Evolutionary conservation across 306 rosid genomes (phyloP), one percentile per base, ranked within the genome.

Genomic region (Citrullus amarus): DNA sequence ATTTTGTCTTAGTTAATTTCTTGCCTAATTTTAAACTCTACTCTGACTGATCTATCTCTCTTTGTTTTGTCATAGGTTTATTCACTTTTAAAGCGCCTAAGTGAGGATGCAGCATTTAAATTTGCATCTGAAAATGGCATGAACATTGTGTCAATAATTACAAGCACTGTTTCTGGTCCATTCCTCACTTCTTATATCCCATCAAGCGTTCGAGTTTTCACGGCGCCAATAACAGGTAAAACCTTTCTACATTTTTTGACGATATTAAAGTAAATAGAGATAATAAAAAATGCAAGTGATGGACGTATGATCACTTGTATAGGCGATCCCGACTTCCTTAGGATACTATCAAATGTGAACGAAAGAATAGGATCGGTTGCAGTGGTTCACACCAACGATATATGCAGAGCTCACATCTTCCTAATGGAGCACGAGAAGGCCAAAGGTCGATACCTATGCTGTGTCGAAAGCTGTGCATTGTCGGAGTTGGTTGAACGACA

Each of bases 91-190:
- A 93, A 93, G 88, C 90, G 86, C 83, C 84, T 84, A 13, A 80
- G 89, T 1, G 97, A 93, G 80, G 92, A 88, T 81, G 93, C 91
- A 53, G 97, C 95, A 63, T 87, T 84, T 75, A 84, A 81, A 81
- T 93, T 91, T 85, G 91, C 95, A 48, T 79, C 57, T 78, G 92
- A 89, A 70, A 93, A 91, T 80, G 86, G 80, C 1, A 83, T 93
- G 43, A 86, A 90, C 80, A 86, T 93, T 72, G 95, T 90, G 6
- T 88, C 97, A 28, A 59, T 91, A 36, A 87, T 93, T 79, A 83
- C 98, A 48, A 78, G 89, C 55, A 91, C 95, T 12, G 98, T 93
- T 81, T 89, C 85, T 53, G 96, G 98, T 25, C 95, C 96, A 1
- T 91, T 91, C 57, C 84, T 89, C 86, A 89, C 95, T 55, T 72